Base-by-base conservation (phyloP, 148 eudicot species). In the Fagopyrum tataricum region DNA sequence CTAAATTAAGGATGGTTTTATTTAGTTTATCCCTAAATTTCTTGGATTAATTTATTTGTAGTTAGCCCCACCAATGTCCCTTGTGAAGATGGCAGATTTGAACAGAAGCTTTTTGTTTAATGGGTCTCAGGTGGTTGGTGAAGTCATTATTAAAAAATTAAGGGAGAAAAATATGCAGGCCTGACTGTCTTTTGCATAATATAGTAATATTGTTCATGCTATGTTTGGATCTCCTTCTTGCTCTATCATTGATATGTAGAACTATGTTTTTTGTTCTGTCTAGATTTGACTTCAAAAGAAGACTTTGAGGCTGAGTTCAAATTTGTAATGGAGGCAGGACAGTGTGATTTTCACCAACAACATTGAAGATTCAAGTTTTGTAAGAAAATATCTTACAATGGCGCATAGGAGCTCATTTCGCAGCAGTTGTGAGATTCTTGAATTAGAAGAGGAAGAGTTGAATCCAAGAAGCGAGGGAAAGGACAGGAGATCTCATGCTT, bases 341-440 rank as follows among this genome's bases (percentile, higher is more conserved):
- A 46, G 4, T 13, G 3, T 46, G 1, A 10, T 46, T 13, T 10
- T 46, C 49, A 46, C 49, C 49, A 46, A 46, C 12, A 46, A 46
- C 9, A 4, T 15, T 52, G 23, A 12, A 26, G 67, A 6, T 24
- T 61, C 26, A 4, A 15, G 37, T 12, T 24, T 61, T 26, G 41
- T 61, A 61, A 10, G 41, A 8, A 61, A 26, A 37, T 4, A 2
- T 18, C 9, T 64, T 15, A 14, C 37, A 12, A 84, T 84, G 86
- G 82, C 86, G 44, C 84, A 81, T 77, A 49, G 80, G 84, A 79
- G 82, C 42, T 80, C 85, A 31, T 83, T 72, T 76, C 79, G 85
- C 48, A 85, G 89, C 64, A 89, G 75, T 66, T 82, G 83, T 81
- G 98, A 91, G 75, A 89, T 94, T 75, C 76, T 85, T 42, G 97